Evolutionary conservation across 345 rosid species (phyloP), one percentile per base, ranked within the genome.

Genomic region (Kernera saxatilis): DNA sequence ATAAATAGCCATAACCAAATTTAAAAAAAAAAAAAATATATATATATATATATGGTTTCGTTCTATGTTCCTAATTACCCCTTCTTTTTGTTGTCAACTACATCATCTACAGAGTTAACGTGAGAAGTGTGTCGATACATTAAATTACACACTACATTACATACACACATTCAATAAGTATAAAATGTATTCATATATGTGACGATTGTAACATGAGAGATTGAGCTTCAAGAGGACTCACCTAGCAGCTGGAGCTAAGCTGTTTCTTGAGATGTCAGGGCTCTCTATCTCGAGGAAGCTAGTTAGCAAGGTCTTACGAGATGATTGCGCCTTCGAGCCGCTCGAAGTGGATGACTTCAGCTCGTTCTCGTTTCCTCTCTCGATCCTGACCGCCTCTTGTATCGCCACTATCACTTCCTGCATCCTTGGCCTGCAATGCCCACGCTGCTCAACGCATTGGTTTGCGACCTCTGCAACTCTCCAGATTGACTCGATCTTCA

Each of bases 231-330:
- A 57, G 61, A 58, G 14, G 68, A 58, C 29, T 75, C 74, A 92
- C 75, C 99, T 90, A 30, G 99, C 90, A 15, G 97, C 75, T 48
- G 99, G 98, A 52, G 55, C 86, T 11, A 85, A 51, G 87, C 86
- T 81, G 37, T 78, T 88, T 65, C 83, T 87, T 4, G 98, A 87
- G 25, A 85, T 51, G 58, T 95, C 94, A 37, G 97, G 88, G 79
- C 87, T 92, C 74, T 92, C 98, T 23, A 87, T 78, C 78, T 89
- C 98, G 2, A 95, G 98, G 80, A 95, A 92, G 79, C 99, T 92
- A 7, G 91, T 83, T 2, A 95, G 86, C 23, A 90, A 75, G 2
- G 99, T 92, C 70, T 91, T 95, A 60, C 96, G 80, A 5, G 98
- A 79, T 78, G 91, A 86, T 51, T 87, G 93, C 9, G 79, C 96